Conservation (phyloP, 140 eudicot genomes). For the Cichorium intybus region DNA sequence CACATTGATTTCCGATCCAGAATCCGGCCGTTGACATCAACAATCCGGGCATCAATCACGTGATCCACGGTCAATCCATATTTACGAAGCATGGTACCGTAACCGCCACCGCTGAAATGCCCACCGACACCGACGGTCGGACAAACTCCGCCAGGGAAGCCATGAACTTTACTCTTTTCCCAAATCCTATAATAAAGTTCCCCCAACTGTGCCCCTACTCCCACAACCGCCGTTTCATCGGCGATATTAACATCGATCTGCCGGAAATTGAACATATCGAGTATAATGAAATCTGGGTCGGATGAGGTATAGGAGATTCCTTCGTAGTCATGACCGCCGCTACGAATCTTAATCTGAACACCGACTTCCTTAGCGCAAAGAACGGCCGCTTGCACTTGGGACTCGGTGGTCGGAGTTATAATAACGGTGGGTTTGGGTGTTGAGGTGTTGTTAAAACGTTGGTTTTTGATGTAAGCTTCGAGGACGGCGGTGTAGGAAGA, state of each 20-base stretch:
- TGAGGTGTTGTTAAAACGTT: conserved; percentile 26
- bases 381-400: conserved; percentile 27
- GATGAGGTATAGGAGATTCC: conserved; percentile 33
- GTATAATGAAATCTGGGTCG: conserved; percentile 23
- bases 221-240: conserved; percentile 22
- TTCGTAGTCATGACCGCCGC: conserved; percentile 46
- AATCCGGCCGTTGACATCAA: conserved; percentile 31
- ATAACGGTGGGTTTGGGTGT: conserved; percentile 36
- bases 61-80: conserved; percentile 41
- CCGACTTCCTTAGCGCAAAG: conserved; percentile 20
- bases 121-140: conserved; percentile 49
- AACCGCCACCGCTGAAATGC: conserved; percentile 48
- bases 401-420: conserved; percentile 25
- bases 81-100: conserved; percentile 41
- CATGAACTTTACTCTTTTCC: conserved; percentile 30
- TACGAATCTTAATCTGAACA: conserved; percentile 30
- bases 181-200: conserved; percentile 38
- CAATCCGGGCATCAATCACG: conserved; percentile 32
- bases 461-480: conserved; percentile 34
- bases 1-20: conserved; percentile 42
- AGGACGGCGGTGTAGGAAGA: conserved; percentile 25
- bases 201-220: conserved; percentile 40
- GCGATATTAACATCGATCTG: conserved; percentile 19
- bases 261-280: conserved; percentile 37
- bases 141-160: conserved; percentile 46